These are phyloP conservation scores for Fragilaria crotonensis DNA, from an alignment of 108 stramenopile species.

Conservation along the genomic window DNA sequence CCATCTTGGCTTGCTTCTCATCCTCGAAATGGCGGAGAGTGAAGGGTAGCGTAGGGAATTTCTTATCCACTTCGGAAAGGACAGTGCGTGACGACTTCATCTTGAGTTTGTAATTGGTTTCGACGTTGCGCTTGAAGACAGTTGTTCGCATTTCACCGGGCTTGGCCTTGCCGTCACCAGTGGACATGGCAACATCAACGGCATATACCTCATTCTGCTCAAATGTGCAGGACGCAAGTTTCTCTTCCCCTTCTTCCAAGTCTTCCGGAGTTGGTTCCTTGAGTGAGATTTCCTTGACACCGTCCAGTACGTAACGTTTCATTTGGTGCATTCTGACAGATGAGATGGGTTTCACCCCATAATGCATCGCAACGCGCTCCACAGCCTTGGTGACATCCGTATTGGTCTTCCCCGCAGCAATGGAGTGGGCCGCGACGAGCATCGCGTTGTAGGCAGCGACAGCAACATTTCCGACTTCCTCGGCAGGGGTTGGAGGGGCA, in stretches of 20 bases:
- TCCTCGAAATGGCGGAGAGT: constrained; percentile 92
- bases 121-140: constrained; percentile 96
- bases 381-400: constrained; percentile 87
- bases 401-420: constrained; percentile 89
- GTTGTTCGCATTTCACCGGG: constrained; percentile 86
- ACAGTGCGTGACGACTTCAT: constrained; percentile 89
- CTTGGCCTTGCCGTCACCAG: constrained; percentile 96
- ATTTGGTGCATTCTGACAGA: constrained; percentile 99
- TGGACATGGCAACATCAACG: constrained; percentile 94
- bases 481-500: constrained; percentile 39
- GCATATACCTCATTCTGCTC: constrained; percentile 92
- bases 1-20: constrained; percentile 90
- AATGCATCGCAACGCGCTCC: constrained; percentile 86
- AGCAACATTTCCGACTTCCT: constrained; percentile 74
- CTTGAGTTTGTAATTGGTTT: constrained; percentile 91
- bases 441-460: constrained; percentile 96
- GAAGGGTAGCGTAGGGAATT: constrained; percentile 97
- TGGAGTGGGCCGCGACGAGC: constrained; percentile 85
- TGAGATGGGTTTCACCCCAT: constrained; percentile 89
- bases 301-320: constrained; percentile 97
- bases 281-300: constrained; percentile 90
- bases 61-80: constrained; percentile 86
- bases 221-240: constrained; percentile 73
- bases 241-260: constrained; percentile 65
- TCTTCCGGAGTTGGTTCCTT: constrained; percentile 72